These are phyloP conservation scores for Mycosphaerella arachidis DNA, from an alignment of 2,329 filamentous ascomycete genomes.

Conservation along the genomic window DNA sequence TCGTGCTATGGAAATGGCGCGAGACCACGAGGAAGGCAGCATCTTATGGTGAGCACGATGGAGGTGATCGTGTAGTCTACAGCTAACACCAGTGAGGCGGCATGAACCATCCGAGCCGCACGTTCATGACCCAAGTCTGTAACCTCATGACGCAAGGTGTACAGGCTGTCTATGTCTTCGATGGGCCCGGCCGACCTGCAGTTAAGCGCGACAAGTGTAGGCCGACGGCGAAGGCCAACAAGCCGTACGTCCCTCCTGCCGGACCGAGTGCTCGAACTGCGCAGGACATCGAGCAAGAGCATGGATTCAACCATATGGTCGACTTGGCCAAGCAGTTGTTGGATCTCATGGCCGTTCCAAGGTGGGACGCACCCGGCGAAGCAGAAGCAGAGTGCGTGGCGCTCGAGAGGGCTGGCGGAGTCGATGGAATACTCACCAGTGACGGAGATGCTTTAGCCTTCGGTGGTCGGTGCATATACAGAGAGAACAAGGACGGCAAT, in stretches of 20 bases:
- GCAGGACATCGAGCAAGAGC: background rate
- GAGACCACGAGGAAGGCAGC: background rate
- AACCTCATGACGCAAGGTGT: constrained; percentile 1
- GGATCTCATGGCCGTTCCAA: background rate
- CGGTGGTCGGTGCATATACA: background rate
- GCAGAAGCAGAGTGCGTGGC: constrained; percentile 5
- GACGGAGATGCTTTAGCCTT: constrained; percentile 3
- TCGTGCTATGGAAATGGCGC: background rate
- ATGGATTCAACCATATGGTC: background rate
- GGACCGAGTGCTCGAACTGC: background rate
- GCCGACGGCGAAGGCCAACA: background rate
- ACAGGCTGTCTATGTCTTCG: constrained; percentile 2
- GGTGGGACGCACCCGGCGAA: background rate
- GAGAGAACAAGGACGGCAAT: background rate
- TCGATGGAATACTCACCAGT: background rate
- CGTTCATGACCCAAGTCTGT: background rate
- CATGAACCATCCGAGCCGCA: constrained; percentile 1
- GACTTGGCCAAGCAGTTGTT: background rate
- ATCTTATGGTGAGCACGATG: background rate
- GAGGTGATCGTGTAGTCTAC: background rate
- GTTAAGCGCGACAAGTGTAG: background rate
- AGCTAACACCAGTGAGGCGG: background rate
- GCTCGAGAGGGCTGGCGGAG: background rate
- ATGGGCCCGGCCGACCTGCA: background rate
- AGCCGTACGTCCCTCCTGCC: background rate